phyloP scores from a whole-genome alignment of 2,329 filamentous ascomycete species.

The Colletotrichum eremochloae region DNA sequence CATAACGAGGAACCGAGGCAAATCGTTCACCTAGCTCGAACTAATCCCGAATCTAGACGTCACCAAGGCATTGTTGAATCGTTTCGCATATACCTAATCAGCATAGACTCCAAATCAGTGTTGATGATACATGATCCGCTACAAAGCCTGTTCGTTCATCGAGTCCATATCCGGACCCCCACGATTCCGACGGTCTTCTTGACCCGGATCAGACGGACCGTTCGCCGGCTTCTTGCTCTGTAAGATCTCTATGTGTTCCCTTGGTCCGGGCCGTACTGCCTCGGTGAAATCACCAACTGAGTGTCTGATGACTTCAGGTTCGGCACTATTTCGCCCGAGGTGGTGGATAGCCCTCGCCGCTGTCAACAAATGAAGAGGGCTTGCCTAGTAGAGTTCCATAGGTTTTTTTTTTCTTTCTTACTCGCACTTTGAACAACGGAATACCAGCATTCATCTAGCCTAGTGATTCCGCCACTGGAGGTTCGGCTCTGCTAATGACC shows the following conservation, averaged over 20 bases:
- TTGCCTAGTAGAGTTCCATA: not conserved
- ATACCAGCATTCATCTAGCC: conserved; percentile 8
- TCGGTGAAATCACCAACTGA: conserved; percentile 19
- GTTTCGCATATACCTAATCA: not conserved
- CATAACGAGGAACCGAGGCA: too few species aligned
- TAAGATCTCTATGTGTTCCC: not conserved
- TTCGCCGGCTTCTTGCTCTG: not conserved
- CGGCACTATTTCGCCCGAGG: conserved; percentile 23
- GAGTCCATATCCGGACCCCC: not conserved
- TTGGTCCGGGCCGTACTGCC: not conserved
- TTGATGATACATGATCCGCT: not conserved
- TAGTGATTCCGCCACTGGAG: conserved; percentile 31
- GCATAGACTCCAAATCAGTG: not conserved
- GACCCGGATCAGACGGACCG: conserved; percentile 26
- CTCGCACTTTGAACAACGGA: not conserved
- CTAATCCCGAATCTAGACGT: not conserved
- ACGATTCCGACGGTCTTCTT: not conserved
- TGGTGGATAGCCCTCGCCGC: not conserved
- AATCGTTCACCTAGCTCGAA: not conserved
- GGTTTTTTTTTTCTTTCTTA: not conserved
- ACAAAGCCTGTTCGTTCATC: not conserved
- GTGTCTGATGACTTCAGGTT: not conserved
- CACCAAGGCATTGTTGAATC: not conserved
- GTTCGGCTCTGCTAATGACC: not conserved
- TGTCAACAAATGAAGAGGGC: conserved; percentile 24